A percentile compares a stretch with the other conserved stretches of the same genome.
Evolutionary conservation across 106 monocot genomes (phyloP).

Genomic region (Allium sativum): DNA sequence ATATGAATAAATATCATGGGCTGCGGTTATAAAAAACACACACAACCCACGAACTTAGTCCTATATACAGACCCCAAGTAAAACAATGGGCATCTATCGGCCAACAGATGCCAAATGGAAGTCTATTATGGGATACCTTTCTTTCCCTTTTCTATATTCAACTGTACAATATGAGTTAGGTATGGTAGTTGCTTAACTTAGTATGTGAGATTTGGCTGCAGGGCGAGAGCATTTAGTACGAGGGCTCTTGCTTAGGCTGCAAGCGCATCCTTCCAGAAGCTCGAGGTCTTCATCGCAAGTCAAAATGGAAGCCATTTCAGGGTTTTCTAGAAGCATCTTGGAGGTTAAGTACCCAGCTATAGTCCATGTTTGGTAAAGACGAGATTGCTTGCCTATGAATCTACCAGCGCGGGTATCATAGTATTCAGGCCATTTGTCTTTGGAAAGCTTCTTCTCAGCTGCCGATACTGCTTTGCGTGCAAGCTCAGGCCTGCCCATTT

Average conservation of each 20-base stretch:
- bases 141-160: no score
- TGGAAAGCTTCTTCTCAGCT: slow-evolving; percentile 50
- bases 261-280: slow-evolving; percentile 59
- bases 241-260: slow-evolving; percentile 38
- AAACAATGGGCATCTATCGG: no score
- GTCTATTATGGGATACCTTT: no score
- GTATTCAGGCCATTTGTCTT: slow-evolving; percentile 75
- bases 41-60: no score
- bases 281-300: slow-evolving; percentile 82
- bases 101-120: no score
- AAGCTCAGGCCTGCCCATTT: slow-evolving; percentile 50
- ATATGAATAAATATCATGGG: no score
- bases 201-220: slow-evolving; percentile 45
- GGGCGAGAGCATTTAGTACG: slow-evolving; percentile 58
- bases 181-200: no score
- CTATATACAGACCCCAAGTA: no score
- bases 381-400: slow-evolving; percentile 74
- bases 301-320: slow-evolving; percentile 56
- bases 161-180: no score
- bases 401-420: slow-evolving; percentile 45
- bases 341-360: slow-evolving; percentile 68
- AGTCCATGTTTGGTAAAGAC: slow-evolving; percentile 81
- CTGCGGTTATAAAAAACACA: no score
- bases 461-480: slow-evolving; percentile 31
- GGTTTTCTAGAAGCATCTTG: slow-evolving; percentile 65